phyloP scores from a whole-genome alignment of 2,329 filamentous ascomycete genomes.

The Nakataea oryzae region DNA sequence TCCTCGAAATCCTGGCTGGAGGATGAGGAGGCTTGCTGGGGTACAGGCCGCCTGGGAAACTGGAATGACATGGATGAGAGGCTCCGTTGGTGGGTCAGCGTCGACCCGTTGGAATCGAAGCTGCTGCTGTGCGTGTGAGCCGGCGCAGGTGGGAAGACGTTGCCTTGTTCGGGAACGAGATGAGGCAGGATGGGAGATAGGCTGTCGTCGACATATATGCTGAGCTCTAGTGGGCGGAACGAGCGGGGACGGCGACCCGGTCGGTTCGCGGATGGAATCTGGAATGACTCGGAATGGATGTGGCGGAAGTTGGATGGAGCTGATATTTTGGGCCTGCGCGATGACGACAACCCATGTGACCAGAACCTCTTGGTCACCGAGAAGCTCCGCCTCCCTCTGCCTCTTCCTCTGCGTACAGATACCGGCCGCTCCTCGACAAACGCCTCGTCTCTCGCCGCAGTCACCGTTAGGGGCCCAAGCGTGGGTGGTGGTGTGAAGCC shows the following conservation, averaged over 20 bases:
- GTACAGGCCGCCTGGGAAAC: constrained; percentile 34
- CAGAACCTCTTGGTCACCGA: constrained; percentile 35
- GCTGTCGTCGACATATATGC: constrained; percentile 35
- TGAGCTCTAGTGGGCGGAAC: constrained; percentile 47
- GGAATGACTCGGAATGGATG: constrained; percentile 36
- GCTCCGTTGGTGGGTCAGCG: constrained; percentile 29
- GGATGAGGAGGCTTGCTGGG: constrained; percentile 15
- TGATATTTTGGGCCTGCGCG: constrained; percentile 46
- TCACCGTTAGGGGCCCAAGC: constrained; percentile 10
- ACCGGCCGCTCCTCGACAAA: constrained; percentile 11
- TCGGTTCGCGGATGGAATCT: constrained; percentile 17
- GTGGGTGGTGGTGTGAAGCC: constrained; percentile 17
- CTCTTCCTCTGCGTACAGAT: constrained; percentile 1
- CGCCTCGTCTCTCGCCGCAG: neutral
- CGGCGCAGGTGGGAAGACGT: constrained; percentile 24
- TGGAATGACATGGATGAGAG: constrained; percentile 46
- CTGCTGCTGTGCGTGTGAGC: constrained; percentile 20
- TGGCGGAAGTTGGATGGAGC: constrained; percentile 50
- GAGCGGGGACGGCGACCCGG: constrained; percentile 20
- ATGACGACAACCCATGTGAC: constrained; percentile 25
- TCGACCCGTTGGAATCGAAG: constrained; percentile 22
- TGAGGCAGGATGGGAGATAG: constrained; percentile 47
- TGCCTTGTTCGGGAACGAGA: constrained; percentile 26
- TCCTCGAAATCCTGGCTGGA: constrained; percentile 13
- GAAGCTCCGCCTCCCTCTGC: constrained; percentile 22